Evolutionary conservation across 169 alveolate species (phyloP), one percentile per base, ranked within the genome.

Genomic region (Cytauxzoon felis): DNA sequence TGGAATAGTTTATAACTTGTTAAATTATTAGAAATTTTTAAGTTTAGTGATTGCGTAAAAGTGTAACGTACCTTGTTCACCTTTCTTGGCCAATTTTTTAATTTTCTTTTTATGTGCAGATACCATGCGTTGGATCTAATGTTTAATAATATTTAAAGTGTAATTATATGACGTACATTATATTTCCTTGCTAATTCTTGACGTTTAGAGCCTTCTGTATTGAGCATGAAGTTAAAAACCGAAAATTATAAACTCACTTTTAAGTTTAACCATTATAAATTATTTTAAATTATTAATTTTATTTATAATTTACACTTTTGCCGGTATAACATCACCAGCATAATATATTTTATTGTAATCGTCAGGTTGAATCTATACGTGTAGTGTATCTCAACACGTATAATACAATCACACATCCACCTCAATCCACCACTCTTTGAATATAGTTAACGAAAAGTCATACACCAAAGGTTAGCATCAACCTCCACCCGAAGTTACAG

Each of bases 181-280:
- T 76, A 76, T 52, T 76, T 76, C 34, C 60, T 41, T 19, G 86
- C 64, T 45, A 76, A 76, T 21, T 67, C 76, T 67, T 76, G 86
- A 11, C 86, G 71, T 30, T 76, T 76, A 11, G 81, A 53, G 9
- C 78, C 75, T 61, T 76, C 86, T 76, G 30, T 47, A 65, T 50
- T n/a, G n/a, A n/a, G n/a, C n/a, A n/a, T n/a, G n/a, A n/a, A n/a
- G n/a, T n/a, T n/a, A n/a, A n/a, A n/a, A n/a, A n/a, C n/a, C n/a
- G n/a, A n/a, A 16, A 8, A 3, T n/a, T 8, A 0, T 11, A 40
- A 53, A 62, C 80, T 7, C 67, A 76, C 86, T 76, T 59, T 76
- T 76, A 16, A 76, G 86, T 50, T 76, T 76, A 18, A 76, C 81
- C 81, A 76, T 64, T 16, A 30, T 61, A 29, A 19, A 23, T 16